Conservation (phyloP, 2,329 filamentous ascomycete genomes). For the Nemania serpens region DNA sequence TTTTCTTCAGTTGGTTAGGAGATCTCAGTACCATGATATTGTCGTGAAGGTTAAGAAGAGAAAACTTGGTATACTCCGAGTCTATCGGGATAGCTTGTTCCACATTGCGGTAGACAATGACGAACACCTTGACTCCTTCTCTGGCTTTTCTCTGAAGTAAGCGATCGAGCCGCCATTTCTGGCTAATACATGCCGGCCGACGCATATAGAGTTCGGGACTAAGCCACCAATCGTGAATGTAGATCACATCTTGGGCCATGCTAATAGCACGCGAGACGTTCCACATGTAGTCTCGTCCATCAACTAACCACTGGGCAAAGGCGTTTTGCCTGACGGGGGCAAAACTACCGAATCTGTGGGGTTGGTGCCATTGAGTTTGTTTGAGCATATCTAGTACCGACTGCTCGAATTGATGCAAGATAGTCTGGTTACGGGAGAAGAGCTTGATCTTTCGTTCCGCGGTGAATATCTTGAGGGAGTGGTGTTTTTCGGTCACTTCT, state of each 20-base stretch:
- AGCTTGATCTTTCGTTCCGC: slow-evolving; percentile 91
- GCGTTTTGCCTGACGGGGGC: slow-evolving; percentile 85
- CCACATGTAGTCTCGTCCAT: slow-evolving; percentile 99
- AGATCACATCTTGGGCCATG: slow-evolving; percentile 96
- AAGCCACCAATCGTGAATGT: slow-evolving; percentile 99
- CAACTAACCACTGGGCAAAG: slow-evolving; percentile 94
- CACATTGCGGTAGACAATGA: slow-evolving; percentile 97
- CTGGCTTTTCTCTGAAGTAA: slow-evolving; percentile 90
- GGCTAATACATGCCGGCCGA: slow-evolving; percentile 90
- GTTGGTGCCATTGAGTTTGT: slow-evolving; percentile 80
- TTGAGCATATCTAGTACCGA: slow-evolving; percentile 86
- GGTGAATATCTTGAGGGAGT: slow-evolving; percentile 86
- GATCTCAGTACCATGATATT: slow-evolving; percentile 97
- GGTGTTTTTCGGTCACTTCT: slow-evolving; percentile 58
- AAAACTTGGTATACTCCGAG: slow-evolving; percentile 97
- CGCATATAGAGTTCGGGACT: slow-evolving; percentile 96
- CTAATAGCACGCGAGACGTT: slow-evolving; percentile 95
- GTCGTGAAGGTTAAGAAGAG: slow-evolving; percentile 89
- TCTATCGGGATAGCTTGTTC: slow-evolving; percentile 97
- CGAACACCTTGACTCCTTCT: slow-evolving; percentile 95
- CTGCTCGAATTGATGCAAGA: slow-evolving; percentile 89
- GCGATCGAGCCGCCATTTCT: slow-evolving; percentile 95
- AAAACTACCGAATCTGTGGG: slow-evolving; percentile 90
- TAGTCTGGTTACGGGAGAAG: slow-evolving; percentile 86
- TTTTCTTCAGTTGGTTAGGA: slow-evolving; percentile 97